A percentile compares a stretch with the other conserved stretches of the same genome.
Conservation (phyloP, 1,284 basidiomycete species). For the Cutaneotrichosporon sp. region DNA sequence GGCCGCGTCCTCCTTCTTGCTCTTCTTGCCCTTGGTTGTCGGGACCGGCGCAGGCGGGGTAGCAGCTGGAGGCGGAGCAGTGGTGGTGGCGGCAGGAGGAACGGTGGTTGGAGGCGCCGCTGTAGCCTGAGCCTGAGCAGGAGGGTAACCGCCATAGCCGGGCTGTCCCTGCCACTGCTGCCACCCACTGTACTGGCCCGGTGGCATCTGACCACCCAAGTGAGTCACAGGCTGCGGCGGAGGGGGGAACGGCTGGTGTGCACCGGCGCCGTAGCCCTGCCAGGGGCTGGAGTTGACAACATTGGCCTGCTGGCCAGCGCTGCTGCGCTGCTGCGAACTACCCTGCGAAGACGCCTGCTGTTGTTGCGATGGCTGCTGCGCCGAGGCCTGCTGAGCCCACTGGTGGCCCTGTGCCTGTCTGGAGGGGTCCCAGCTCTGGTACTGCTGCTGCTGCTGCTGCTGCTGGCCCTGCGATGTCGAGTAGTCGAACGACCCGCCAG, state of each 20-base stretch:
- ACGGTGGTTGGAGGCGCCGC: slow-evolving; percentile 13
- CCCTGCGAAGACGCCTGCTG: slow-evolving; percentile 14
- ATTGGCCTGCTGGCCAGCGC: slow-evolving; percentile 14
- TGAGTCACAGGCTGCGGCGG: slow-evolving; percentile 34
- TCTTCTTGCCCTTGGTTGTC: slow-evolving; percentile 27
- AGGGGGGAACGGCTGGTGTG: slow-evolving; percentile 34
- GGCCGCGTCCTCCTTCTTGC: slow-evolving; percentile 15
- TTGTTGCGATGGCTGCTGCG: slow-evolving; percentile 17
- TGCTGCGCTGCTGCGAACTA: slow-evolving; percentile 17
- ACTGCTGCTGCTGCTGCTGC: slow-evolving; percentile 3
- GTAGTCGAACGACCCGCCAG: slow-evolving; percentile 20
- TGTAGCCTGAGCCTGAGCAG: slow-evolving; percentile 14
- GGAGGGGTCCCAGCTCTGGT: slow-evolving; percentile 24
- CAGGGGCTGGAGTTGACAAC: slow-evolving; percentile 24
- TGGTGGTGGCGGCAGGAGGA: slow-evolving; percentile 12
- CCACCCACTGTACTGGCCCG: slow-evolving; percentile 31
- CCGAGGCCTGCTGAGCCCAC: slow-evolving; percentile 10
- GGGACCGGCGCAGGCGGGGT: slow-evolving; percentile 16
- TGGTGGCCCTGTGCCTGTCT: slow-evolving; percentile 24
- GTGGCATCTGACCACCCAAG: slow-evolving; percentile 28
- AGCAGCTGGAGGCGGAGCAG: slow-evolving; percentile 14
- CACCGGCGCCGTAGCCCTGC: slow-evolving; percentile 30
- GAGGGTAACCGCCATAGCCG: slow-evolving; percentile 27
- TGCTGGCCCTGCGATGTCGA: slow-evolving; percentile 13
- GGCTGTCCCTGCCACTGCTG: slow-evolving; percentile 31